A percentile compares a stretch with the other conserved stretches of the same genome.
Evolutionary conservation across 2,329 filamentous ascomycete genomes (phyloP).

Genomic region (Claviceps sp.): DNA sequence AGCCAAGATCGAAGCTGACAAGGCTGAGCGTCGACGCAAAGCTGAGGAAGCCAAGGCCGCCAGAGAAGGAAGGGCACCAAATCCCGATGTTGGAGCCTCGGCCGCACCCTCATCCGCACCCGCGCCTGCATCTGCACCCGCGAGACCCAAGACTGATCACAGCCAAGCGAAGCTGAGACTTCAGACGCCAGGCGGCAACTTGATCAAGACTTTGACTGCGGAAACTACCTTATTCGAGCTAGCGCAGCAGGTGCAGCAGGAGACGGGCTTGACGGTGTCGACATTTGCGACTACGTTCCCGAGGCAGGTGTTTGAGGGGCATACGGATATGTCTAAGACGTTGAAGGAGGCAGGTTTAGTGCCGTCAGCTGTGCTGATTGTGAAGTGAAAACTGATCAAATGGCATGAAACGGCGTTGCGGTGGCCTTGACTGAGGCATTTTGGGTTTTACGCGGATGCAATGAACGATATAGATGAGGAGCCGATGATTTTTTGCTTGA

Average conservation of each 20-base stretch:
- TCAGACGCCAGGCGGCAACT: slow-evolving; percentile 58
- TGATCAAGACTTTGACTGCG: slow-evolving; percentile 78
- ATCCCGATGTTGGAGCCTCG: slow-evolving; percentile 24
- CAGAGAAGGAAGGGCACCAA: slow-evolving; percentile 56
- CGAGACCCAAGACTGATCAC: slow-evolving; percentile 56
- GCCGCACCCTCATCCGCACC: slow-evolving; percentile 11
- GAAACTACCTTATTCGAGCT: slow-evolving; percentile 92
- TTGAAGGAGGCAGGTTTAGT: slow-evolving; percentile 84
- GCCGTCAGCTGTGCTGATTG: slow-evolving; percentile 79
- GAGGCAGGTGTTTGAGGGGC: slow-evolving; percentile 59
- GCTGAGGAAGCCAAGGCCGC: slow-evolving; percentile 75
- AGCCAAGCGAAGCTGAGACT: slow-evolving; percentile 71
- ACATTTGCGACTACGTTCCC: slow-evolving; percentile 83
- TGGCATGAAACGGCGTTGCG: background rate
- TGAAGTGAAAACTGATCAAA: slow-evolving; percentile 32
- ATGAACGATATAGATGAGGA: too few relatives aligned
- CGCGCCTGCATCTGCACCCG: slow-evolving; percentile 32
- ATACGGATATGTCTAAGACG: slow-evolving; percentile 72
- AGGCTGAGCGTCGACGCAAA: slow-evolving; percentile 74
- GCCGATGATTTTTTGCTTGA: too few relatives aligned
- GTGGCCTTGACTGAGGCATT: background rate
- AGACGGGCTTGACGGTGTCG: slow-evolving; percentile 55
- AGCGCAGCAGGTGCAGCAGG: slow-evolving; percentile 57
- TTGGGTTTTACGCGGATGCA: background rate
- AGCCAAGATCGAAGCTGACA: slow-evolving; percentile 90